These are phyloP conservation scores for Asterella californica DNA, from an alignment of 225 moss, liverwort and hornwort species.

Conservation along the genomic window DNA sequence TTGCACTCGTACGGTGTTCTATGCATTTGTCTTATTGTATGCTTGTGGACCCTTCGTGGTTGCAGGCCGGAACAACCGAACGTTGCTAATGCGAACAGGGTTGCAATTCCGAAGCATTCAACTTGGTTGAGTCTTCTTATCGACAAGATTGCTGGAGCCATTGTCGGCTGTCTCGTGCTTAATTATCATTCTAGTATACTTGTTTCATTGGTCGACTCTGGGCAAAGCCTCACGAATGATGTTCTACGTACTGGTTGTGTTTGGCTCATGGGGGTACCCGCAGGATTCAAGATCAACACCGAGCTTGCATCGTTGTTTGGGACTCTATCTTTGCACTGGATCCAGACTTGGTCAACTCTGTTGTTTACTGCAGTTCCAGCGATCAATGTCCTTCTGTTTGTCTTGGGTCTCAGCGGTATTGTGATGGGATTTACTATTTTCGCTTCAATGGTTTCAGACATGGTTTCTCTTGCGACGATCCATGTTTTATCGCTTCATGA, in stretches of 20 bases:
- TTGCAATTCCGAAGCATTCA: conserved; percentile 55
- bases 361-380: conserved; percentile 60
- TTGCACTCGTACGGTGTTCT: not conserved
- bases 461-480: conserved; percentile 63
- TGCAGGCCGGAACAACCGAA: conserved; percentile 88
- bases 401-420: conserved; percentile 59
- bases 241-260: conserved; percentile 93
- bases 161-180: conserved; percentile 64
- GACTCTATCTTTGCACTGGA: conserved; percentile 81
- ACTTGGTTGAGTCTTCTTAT: conserved; percentile 73
- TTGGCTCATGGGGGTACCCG: conserved; percentile 99
- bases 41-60: not conserved
- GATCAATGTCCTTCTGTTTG: conserved; percentile 48
- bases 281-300: conserved; percentile 94
- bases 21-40: not conserved
- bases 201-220: conserved; percentile 39
- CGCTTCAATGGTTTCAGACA: conserved; percentile 80
- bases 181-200: conserved; percentile 53
- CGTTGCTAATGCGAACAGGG: conserved; percentile 68
- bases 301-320: conserved; percentile 86
- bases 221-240: conserved; percentile 62
- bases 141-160: conserved; percentile 71
- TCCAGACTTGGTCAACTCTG: conserved; percentile 97
- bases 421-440: conserved; percentile 74
- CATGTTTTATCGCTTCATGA: conserved; percentile 85